phyloP scores from a whole-genome alignment of 73 alveolate genomes.

The Paramecium bursaria region DNA sequence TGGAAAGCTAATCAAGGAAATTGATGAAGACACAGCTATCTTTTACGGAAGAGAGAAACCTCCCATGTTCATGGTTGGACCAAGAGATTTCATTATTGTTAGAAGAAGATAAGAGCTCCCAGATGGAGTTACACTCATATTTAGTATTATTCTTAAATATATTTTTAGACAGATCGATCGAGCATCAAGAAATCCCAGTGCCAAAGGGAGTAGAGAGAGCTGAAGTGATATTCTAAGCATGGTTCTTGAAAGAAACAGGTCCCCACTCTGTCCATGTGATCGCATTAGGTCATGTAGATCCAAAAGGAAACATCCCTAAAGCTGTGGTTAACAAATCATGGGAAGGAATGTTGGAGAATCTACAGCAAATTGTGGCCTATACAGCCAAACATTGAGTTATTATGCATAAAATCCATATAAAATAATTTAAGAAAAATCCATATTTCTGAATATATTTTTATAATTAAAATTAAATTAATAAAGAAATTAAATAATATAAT shows the following conservation, averaged over 20 bases:
- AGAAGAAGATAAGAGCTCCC: neutral
- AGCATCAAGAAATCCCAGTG: constrained; percentile 6
- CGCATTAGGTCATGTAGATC: constrained; percentile 3
- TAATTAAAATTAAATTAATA: too few relatives aligned
- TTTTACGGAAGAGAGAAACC: constrained; percentile 39
- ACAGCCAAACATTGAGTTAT: constrained; percentile 3
- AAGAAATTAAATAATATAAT: too few relatives aligned
- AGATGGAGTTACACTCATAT: neutral
- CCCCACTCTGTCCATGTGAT: neutral
- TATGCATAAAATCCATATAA: too few relatives aligned
- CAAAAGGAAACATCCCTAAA: constrained; percentile 18
- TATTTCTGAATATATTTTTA: too few relatives aligned
- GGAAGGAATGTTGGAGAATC: neutral
- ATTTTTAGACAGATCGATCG: constrained; percentile 7
- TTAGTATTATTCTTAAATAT: neutral
- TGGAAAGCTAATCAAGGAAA: neutral
- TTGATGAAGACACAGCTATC: constrained; percentile 6
- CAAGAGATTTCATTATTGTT: neutral
- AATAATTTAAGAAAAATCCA: too few relatives aligned
- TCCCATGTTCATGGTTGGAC: neutral
- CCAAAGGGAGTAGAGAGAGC: constrained; percentile 6
- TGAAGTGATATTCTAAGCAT: constrained; percentile 6
- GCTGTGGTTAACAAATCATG: neutral
- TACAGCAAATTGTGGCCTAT: too few relatives aligned
- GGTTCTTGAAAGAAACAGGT: neutral